Evolutionary conservation across 345 rosid species (phyloP).

Genomic region (Aquilaria malaccensis): DNA sequence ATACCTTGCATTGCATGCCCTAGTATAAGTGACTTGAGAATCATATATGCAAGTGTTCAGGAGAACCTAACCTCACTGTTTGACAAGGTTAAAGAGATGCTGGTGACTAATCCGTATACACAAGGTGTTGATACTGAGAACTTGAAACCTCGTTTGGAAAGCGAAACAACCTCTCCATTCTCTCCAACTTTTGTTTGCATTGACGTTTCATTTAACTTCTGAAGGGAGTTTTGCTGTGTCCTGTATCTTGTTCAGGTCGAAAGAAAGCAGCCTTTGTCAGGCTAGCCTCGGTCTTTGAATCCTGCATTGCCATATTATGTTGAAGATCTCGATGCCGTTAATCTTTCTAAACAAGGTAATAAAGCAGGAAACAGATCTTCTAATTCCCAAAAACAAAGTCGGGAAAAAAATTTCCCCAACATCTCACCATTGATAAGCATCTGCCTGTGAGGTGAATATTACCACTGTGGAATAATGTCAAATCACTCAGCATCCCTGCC

Average conservation of each 20-base stretch:
- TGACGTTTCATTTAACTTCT: no score
- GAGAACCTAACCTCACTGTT: no score
- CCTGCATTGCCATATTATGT: constrained; percentile 28
- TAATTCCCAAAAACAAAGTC: background rate
- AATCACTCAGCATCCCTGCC: constrained; percentile 4
- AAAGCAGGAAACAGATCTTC: background rate
- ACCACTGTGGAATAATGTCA: constrained; percentile 1
- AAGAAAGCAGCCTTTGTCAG: constrained; percentile 46
- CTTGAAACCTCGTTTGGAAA: no score
- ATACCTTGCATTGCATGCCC: no score
- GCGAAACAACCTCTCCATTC: no score
- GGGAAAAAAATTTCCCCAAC: background rate
- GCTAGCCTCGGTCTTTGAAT: constrained; percentile 59
- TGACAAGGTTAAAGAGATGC: no score
- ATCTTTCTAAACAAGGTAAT: background rate
- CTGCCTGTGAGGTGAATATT: constrained; percentile 3
- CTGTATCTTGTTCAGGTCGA: constrained; percentile 26
- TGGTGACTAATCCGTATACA: no score
- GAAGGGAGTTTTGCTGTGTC: no score
- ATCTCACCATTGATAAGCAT: constrained; percentile 5
- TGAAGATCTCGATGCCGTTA: constrained; percentile 1
- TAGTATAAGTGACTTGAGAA: no score
- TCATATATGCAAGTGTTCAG: no score
- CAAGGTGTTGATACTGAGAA: no score
- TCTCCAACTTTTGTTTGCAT: no score